Conservation (phyloP, 2,329 filamentous ascomycete genomes). For the Cercospora nicotianae region DNA sequence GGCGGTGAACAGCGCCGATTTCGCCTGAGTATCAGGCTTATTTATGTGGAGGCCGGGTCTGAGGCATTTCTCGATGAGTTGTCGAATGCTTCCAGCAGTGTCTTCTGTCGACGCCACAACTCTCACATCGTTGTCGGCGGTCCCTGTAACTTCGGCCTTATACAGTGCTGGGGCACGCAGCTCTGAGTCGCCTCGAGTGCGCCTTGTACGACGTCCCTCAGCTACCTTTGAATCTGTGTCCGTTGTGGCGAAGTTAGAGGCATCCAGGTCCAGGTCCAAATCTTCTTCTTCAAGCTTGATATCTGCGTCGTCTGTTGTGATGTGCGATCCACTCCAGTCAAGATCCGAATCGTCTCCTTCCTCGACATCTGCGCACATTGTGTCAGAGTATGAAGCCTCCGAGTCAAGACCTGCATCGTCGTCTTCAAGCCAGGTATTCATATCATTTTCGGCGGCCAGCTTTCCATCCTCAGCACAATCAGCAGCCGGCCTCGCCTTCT, state of each 20-base stretch:
- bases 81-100: slow-evolving; percentile 14
- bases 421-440: too few relatives aligned
- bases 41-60: slow-evolving; percentile 3
- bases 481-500: neutral
- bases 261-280: too few relatives aligned
- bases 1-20: slow-evolving; percentile 17
- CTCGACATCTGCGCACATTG: too few relatives aligned
- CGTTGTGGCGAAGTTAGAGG: neutral
- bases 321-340: too few relatives aligned
- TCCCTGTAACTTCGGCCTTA: slow-evolving; percentile 9
- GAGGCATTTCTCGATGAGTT: slow-evolving; percentile 24
- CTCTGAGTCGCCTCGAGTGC: neutral
- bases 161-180: slow-evolving; percentile 7
- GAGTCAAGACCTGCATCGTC: too few relatives aligned
- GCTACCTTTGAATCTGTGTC: neutral
- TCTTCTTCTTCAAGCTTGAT: too few relatives aligned
- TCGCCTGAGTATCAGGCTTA: slow-evolving; percentile 16
- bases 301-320: too few relatives aligned
- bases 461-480: neutral
- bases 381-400: too few relatives aligned
- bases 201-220: neutral
- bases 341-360: too few relatives aligned
- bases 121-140: slow-evolving; percentile 12
- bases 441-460: neutral
- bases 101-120: neutral